phyloP scores from a whole-genome alignment of 441 rosid species.

The Bruguiera hainesii region DNA sequence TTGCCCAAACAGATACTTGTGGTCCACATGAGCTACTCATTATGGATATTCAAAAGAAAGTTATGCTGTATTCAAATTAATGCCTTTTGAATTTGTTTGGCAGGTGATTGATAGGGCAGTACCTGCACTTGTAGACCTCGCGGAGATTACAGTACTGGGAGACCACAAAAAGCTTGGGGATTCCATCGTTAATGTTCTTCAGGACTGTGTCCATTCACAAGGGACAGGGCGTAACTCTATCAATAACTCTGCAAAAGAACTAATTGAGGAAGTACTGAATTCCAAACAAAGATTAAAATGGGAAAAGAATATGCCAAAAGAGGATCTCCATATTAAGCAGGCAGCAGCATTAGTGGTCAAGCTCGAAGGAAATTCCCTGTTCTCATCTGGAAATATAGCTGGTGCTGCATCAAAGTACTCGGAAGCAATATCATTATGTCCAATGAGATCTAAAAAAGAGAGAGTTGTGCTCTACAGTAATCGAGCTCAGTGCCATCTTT shows the following conservation, averaged over 20 bases:
- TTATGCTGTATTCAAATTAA: not conserved
- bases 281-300: conserved; percentile 76
- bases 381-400: conserved; percentile 86
- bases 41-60: conserved; percentile 1
- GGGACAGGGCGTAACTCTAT: conserved; percentile 44
- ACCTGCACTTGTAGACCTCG: conserved; percentile 81
- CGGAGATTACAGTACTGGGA: conserved; percentile 72
- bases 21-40: not conserved
- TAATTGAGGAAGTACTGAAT: conserved; percentile 66
- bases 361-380: conserved; percentile 95
- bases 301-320: conserved; percentile 95
- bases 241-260: conserved; percentile 55
- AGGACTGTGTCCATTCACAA: conserved; percentile 68
- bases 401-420: conserved; percentile 91
- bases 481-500: conserved; percentile 91
- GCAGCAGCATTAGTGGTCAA: conserved; percentile 91
- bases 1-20: too few species aligned
- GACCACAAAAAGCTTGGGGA: conserved; percentile 98
- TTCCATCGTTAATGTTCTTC: conserved; percentile 67
- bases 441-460: conserved; percentile 91
- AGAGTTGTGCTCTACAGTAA: conserved; percentile 91
- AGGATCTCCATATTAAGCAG: conserved; percentile 95
- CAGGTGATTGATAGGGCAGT: conserved; percentile 79
- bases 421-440: conserved; percentile 81
- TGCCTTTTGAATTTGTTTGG: conserved; percentile 9